Evolutionary conservation across 2,329 filamentous ascomycete genomes (phyloP), one percentile per base, ranked within the genome.

Genomic region (Aciculosporium take): DNA sequence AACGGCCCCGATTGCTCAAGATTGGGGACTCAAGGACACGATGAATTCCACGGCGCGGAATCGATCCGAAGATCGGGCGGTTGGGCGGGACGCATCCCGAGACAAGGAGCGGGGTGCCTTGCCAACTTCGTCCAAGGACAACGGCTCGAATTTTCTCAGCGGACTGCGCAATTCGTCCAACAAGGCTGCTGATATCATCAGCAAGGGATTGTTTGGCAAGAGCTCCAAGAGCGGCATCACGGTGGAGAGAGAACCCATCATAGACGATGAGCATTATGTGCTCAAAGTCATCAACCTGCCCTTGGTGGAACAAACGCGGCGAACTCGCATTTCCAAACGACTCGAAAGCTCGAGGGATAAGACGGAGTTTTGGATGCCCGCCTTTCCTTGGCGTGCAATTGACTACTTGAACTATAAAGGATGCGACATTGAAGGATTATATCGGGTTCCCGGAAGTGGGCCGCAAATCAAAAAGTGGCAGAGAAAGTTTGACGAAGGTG

Each of bases 331-430:
- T 56, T 93, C 87, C 7, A 93, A 89, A 61, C 77, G 82, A 24
- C 67, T 96, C 33, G 85, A 93, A 55, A 77, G 84, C 46, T 94
- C 88, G 8, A 76, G 81, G 47, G 89, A 96, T 56, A 95, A 95
- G 68, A 96, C 89, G 0, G 89, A 95, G 56, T 96, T 93, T 56
- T 96, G 89, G 89, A 94, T 96, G 88, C 89, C 89, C 10, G 84
- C 87, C 6, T 80, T 96, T 44, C 88, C 89, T 0, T 95, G 89
- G 83, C 74, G 89, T 48, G 93, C 87, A 44, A 95, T 96, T 49
- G 89, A 96, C 63, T 95, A 94, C 58, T 68, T 96, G 40, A 95
- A 95, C 60, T 91, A 88, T 62, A 93, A 91, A 56, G 86, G 86
- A 30, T 91, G 84, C 51, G 88, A 95, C 54, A 85, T 94, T 30